Conservation (phyloP, 2,329 filamentous ascomycete species). For the Ceratocystis diversiconidia region DNA sequence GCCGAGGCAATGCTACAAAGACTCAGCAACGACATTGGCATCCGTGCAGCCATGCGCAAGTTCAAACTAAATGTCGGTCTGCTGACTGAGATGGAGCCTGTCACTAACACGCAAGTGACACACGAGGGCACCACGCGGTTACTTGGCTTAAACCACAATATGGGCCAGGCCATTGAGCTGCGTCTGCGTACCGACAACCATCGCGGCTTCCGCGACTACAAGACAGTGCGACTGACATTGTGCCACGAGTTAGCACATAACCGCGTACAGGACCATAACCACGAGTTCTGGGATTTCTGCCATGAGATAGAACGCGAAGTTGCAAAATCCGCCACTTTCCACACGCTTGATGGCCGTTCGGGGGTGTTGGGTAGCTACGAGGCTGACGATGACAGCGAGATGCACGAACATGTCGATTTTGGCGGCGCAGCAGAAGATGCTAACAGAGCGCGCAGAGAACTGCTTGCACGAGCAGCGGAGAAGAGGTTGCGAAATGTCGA, state of each 20-base stretch:
- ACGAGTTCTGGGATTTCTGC: constrained; percentile 79
- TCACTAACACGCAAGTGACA: constrained; percentile 55
- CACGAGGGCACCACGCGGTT: constrained; percentile 60
- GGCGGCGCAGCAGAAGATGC: constrained; percentile 40
- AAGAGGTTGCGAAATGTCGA: constrained; percentile 31
- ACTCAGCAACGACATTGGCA: constrained; percentile 69
- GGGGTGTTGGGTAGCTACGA: constrained; percentile 36
- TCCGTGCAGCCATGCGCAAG: constrained; percentile 66
- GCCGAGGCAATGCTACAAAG: constrained; percentile 59
- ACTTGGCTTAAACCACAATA: constrained; percentile 74
- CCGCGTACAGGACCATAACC: constrained; percentile 70
- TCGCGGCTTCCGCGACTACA: constrained; percentile 87
- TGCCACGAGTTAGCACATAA: constrained; percentile 95
- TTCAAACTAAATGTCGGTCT: constrained; percentile 76
- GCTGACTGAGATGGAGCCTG: constrained; percentile 90
- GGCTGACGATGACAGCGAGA: constrained; percentile 37
- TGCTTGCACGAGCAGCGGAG: constrained; percentile 61
- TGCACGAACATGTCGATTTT: constrained; percentile 61
- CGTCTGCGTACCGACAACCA: constrained; percentile 83
- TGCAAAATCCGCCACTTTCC: constrained; percentile 35
- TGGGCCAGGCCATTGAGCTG: constrained; percentile 80
- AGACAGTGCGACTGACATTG: constrained; percentile 76
- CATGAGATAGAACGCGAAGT: constrained; percentile 81
- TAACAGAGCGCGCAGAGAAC: constrained; percentile 54
- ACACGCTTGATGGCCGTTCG: constrained; percentile 41